Base-by-base conservation (phyloP, 371 early-diverging fungal species). In the Umbelopsis sp. region DNA sequence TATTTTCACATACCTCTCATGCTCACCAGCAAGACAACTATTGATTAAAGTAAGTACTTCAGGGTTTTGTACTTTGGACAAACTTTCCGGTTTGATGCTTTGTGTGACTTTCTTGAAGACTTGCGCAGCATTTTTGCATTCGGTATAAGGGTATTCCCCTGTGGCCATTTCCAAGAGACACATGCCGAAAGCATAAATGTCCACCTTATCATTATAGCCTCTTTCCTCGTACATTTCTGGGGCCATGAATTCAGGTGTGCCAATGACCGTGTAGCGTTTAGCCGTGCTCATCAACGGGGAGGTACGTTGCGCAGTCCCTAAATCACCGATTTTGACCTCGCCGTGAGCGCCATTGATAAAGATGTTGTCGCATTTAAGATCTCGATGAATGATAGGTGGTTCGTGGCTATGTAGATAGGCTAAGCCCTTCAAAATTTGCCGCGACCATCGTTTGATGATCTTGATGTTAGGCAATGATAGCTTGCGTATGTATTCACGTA, bases 121-220 rank as follows among this genome's bases (percentile, higher is more conserved):
- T 65, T 93, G 92, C 32, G 91, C 88, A 20, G 90, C 90, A 74
- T 92, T 92, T 37, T 79, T 86, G 71, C 91, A 92, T 77, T 94
- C 94, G 18, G 81, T 83, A 78, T 94, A 94, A 11, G 94, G 94
- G 76, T 90, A 91, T 65, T 88, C 90, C 32, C 89, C 89, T 4
- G 94, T 92, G 8, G 84, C 87, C 86, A 93, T 93, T 72, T 94
- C 93, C 50, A 93, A 77, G 20, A 93, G 75, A 67, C 88, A 87
- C 92, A 94, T 91, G 37, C 95, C 95, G 84, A 94, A 94, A 4
- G 95, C 92, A 80, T 94, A 94, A 46, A 94, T 89, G 67, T 92
- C 92, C 18, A 91, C 92, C 64, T 87, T 89, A 74, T 92, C 92
- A 67, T 81, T 87, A 78, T 94, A 94, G 48, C 88, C 87, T 41